phyloP scores from a whole-genome alignment of 257 asterid species.

The Penstemon davidsonii region DNA sequence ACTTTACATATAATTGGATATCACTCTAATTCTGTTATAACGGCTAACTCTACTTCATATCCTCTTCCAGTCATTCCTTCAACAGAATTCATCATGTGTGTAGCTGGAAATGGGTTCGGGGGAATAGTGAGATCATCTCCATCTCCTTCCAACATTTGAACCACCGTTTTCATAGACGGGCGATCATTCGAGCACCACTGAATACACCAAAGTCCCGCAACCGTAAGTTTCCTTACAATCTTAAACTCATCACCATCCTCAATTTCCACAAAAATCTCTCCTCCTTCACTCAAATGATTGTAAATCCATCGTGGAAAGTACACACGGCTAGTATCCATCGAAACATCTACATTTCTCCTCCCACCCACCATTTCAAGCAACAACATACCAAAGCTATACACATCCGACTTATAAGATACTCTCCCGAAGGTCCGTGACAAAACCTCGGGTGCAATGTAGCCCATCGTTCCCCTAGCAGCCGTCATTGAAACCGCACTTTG shows the following conservation, averaged over 20 bases:
- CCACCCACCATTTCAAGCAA: conserved; percentile 49
- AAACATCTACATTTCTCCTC: conserved; percentile 32
- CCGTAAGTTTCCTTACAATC: conserved; percentile 27
- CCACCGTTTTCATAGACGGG: conserved; percentile 31
- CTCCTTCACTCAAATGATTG: conserved; percentile 31
- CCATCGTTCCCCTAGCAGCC: conserved; percentile 39
- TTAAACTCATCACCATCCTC: conserved; percentile 6
- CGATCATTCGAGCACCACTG: conserved; percentile 41
- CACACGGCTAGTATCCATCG: conserved; percentile 24
- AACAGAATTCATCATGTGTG: not conserved
- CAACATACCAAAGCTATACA: conserved; percentile 39
- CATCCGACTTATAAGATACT: conserved; percentile 30
- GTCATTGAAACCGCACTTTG: conserved; percentile 32
- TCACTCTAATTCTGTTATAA: conserved; percentile 19
- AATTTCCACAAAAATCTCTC: conserved; percentile 20
- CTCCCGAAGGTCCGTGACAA: conserved; percentile 33
- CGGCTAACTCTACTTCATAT: conserved; percentile 6
- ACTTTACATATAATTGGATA: not conserved
- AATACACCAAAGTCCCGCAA: conserved; percentile 41
- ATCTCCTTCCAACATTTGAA: conserved; percentile 39
- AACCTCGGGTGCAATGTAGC: conserved; percentile 38
- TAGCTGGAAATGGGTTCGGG: conserved; percentile 31
- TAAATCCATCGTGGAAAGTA: conserved; percentile 45
- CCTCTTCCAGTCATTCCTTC: not conserved
- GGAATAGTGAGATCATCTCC: conserved; percentile 28